Percentiles rank a stretch among this genome's conserved stretches.
Conservation (phyloP, 257 asterid species). For the Solanum piurae region DNA sequence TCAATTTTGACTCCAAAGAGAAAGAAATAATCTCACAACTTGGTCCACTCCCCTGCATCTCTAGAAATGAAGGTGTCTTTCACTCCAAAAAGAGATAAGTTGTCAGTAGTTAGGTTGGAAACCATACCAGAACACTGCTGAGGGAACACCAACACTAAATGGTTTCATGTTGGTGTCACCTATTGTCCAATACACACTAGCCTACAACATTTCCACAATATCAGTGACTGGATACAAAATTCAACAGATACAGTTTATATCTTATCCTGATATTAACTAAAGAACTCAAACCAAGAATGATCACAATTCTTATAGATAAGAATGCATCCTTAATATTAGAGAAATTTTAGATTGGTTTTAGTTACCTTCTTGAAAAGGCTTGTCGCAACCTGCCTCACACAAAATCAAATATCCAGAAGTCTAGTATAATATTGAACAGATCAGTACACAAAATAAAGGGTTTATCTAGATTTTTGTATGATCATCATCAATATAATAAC, state of each 20-base stretch:
- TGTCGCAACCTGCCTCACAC: neutral
- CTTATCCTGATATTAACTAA: neutral
- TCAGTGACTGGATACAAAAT: neutral
- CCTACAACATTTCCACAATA: neutral
- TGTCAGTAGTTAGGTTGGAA: neutral
- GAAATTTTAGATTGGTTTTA: neutral
- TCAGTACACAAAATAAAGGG: neutral
- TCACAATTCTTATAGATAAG: neutral
- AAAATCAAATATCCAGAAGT: neutral
- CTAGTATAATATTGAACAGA: neutral
- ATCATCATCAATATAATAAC: neutral
- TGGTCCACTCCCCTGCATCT: neutral
- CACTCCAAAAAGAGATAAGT: neutral
- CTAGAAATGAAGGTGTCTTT: neutral
- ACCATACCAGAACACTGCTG: slow-evolving; percentile 1
- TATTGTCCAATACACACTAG: neutral
- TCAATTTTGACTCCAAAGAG: neutral
- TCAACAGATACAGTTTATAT: neutral
- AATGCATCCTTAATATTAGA: neutral
- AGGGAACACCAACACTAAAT: neutral
- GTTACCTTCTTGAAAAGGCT: neutral
- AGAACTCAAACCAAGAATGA: neutral
- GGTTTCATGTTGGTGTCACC: slow-evolving; percentile 6
- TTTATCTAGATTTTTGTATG: neutral
- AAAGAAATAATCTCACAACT: neutral